Base-by-base conservation (phyloP, 208 protist species). In the Trypanosoma boissoni region DNA sequence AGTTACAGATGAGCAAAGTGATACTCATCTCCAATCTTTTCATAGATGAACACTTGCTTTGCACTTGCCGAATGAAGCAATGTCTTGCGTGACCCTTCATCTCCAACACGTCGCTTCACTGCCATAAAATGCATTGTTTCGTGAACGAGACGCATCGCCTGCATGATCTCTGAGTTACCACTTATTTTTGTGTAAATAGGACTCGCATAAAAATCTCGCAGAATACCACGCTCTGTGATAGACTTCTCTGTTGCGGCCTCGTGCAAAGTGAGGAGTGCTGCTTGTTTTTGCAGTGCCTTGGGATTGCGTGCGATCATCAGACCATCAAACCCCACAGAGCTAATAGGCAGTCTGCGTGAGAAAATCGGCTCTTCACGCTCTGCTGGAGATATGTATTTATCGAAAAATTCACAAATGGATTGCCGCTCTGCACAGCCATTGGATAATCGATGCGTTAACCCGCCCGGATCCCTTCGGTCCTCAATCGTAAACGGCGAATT, bases 121-220 rank as follows among this genome's bases (percentile, higher is more conserved):
- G 73, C 87, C 78, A 94, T 76, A 37, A 94, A 69, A 54, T 94
- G 80, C 58, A 71, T 66, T 26, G 46, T 31, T 2, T 83, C 7
- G n/a, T 41, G 28, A 18, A 58, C 57, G 8, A 50, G 28, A 42
- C 72, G 75, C 46, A 91, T 43, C 4, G 71, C 42, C 16, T 46
- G 31, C 2, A 27, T 26, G 0, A 80, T 14, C 18, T 70, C 57
- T 1, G 29, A 61, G 46, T 76, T 72, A 27, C 64, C 52, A 18
- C 27, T 29, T 0, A 88, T 12, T 18, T 74, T 66, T 7, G 41
- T 50, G 58, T 91, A 90, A 3, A 86, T 24, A 6, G 70, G 50
- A 6, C 72, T 77, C 26, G 61, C 37, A 52, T 86, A 90, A 16
- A 89, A 86, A 23, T 86, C 68, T 5, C 79, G 60, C 75, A 87